A percentile compares a stretch with the other conserved stretches of the same genome.
phyloP scores from a whole-genome alignment of 352 stramenopile genomes.

The Globisporangium perplexum region DNA sequence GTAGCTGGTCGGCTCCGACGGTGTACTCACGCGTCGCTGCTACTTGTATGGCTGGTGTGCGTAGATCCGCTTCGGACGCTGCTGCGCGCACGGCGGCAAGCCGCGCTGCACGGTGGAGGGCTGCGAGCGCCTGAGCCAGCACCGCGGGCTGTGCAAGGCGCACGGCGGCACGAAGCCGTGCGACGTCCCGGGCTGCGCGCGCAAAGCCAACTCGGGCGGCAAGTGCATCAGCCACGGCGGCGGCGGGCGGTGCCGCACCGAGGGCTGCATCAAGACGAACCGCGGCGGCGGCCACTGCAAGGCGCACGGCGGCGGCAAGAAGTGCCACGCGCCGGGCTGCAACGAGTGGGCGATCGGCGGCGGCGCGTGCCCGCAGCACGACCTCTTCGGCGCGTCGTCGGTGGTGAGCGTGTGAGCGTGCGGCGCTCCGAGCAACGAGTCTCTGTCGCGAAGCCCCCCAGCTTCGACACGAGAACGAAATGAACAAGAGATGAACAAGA shows the following conservation, averaged over 20 bases:
- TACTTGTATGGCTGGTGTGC: not conserved
- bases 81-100: constrained; percentile 74
- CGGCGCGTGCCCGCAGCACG: constrained; percentile 59
- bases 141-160: constrained; percentile 68
- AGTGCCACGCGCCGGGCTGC: constrained; percentile 51
- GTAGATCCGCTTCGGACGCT: constrained; percentile 64
- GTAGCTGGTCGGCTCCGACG: not conserved
- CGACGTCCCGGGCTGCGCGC: constrained; percentile 46
- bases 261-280: constrained; percentile 70
- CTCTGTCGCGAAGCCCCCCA: constrained; percentile 7
- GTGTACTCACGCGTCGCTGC: too few relatives aligned
- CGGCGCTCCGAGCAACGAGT: too few relatives aligned
- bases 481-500: too few relatives aligned
- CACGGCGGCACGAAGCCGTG: constrained; percentile 74
- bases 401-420: constrained; percentile 50
- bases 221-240: constrained; percentile 80
- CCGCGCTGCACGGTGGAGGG: constrained; percentile 55
- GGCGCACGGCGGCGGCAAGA: constrained; percentile 73
- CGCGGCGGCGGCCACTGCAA: constrained; percentile 76
- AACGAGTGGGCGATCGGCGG: constrained; percentile 70
- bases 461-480: not conserved
- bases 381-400: constrained; percentile 35
- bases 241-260: constrained; percentile 56
- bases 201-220: constrained; percentile 71
- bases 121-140: constrained; percentile 60